Evolutionary conservation across 352 stramenopile genomes (phyloP), one percentile per base, ranked within the genome.

Genomic region (Phytophthora citricola): DNA sequence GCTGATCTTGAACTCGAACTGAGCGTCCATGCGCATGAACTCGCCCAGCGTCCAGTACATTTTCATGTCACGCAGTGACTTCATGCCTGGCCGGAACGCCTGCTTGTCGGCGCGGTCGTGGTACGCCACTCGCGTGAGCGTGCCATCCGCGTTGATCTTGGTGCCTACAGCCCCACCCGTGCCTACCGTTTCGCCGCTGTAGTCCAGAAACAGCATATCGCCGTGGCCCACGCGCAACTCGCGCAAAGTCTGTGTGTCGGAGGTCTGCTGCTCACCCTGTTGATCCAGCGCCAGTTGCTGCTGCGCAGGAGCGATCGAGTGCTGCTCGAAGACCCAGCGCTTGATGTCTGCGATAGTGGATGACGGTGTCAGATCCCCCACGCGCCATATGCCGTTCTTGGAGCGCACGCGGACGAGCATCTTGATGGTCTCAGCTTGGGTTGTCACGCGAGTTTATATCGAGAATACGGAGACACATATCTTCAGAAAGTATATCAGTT

Each of bases 31-130:
- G 51, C 90, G 93, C 66, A 97, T 96, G 77, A 99, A 99, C 80
- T 99, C 97, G 47, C 86, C 85, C 9, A 99, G 75, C 34, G 97
- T 99, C 97, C 97, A 99, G 65, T 98, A 82, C 96, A 99, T 99
- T 81, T 99, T 99, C 89, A 99, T 99, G 72, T 98, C 94, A 2
- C 97, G 83, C 46, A 99, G 76, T 31, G 97, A 78, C 72, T 99
- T 92, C 79, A 98, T 90, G 6, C 97, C 97, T 10, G 97, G 97
- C 20, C 97, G 89, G 77, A 99, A 99, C 39, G 75, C 92, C 63
- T 81, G 96, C 75, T 90, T 87, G 66, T 79, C 81, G 27, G 83
- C 77, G 55, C 74, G 83, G 52, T 92, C 85, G 62, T 92, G 76
- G 67, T 93, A 92, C 46, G 76, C 79, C 45, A 93, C 85, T 31